Percentiles rank a stretch among this genome's conserved stretches.
Evolutionary conservation across 148 eudicot species (phyloP).

Genomic region (Heliamphora exappendiculata): DNA sequence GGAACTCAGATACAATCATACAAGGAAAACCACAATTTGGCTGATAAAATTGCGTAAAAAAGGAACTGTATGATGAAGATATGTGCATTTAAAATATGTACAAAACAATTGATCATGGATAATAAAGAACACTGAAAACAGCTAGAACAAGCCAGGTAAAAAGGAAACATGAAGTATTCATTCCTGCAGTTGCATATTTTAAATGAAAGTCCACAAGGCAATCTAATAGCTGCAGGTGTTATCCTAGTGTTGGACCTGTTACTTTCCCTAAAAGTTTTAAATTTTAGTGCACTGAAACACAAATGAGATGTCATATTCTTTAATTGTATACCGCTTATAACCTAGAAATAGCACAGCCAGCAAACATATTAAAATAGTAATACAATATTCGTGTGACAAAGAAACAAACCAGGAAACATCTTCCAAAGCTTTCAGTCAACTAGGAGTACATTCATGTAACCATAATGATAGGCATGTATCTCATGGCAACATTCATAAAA

Average conservation of each 20-base stretch:
- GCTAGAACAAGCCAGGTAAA: background rate
- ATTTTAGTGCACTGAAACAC: background rate
- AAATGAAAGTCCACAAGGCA: background rate
- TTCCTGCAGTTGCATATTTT: background rate
- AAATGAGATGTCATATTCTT: too few species aligned
- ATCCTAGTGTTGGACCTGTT: background rate
- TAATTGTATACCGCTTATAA: too few species aligned
- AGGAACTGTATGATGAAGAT: background rate
- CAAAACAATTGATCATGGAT: background rate
- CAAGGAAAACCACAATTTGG: background rate
- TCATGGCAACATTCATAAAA: background rate
- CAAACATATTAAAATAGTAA: background rate
- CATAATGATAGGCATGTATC: background rate
- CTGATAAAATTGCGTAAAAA: background rate
- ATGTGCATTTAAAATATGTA: background rate
- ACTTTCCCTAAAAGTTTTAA: background rate
- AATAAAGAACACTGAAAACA: constrained; percentile 1
- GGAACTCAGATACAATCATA: background rate
- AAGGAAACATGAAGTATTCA: background rate
- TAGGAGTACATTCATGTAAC: background rate
- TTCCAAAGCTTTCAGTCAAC: background rate
- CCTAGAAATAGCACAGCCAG: background rate
- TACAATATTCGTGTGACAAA: background rate
- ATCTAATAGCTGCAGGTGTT: background rate
- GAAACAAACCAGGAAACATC: background rate